phyloP scores from a whole-genome alignment of 2,329 filamentous ascomycete genomes.

The Ophiognomonia clavigignenti-juglandacearum region DNA sequence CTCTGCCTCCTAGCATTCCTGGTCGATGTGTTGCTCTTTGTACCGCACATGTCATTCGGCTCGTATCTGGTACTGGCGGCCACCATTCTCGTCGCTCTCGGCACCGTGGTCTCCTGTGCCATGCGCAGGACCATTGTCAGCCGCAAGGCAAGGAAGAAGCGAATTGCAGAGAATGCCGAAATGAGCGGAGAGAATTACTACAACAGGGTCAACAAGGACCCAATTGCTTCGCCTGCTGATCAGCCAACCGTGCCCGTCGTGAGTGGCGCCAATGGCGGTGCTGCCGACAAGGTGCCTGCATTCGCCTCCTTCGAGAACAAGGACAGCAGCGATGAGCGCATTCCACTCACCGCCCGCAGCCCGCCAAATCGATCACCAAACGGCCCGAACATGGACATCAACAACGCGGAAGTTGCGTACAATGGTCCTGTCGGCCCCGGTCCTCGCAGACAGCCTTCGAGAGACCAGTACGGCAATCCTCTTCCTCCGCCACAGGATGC shows the following conservation, averaged over 20 bases:
- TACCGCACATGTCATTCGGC: conserved; percentile 90
- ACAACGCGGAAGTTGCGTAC: conserved; percentile 30
- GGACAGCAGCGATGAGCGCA: conserved; percentile 63
- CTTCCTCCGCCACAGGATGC: conserved; percentile 37
- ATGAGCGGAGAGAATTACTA: conserved; percentile 97
- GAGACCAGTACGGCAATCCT: conserved; percentile 63
- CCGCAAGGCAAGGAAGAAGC: conserved; percentile 86
- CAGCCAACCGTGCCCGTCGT: conserved; percentile 57
- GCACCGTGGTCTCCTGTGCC: conserved; percentile 82
- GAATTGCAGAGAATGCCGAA: conserved; percentile 89
- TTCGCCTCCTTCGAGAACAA: conserved; percentile 66
- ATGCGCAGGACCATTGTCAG: conserved; percentile 91
- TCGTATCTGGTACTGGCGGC: conserved; percentile 89
- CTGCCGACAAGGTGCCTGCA: conserved; percentile 40
- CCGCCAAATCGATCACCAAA: conserved; percentile 54
- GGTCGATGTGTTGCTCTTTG: conserved; percentile 89
- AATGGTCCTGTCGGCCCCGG: conserved; percentile 24
- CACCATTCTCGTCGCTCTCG: conserved; percentile 77
- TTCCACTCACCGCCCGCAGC: conserved; percentile 63
- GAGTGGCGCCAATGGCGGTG: conserved; percentile 47
- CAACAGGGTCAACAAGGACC: conserved; percentile 58
- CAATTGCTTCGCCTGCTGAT: conserved; percentile 35
- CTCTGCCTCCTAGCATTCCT: conserved; percentile 83
- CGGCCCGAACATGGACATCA: conserved; percentile 35
- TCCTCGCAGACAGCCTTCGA: conserved; percentile 34